Base-by-base conservation (phyloP, 495 filamentous ascomycete species). In the Pseudotulostoma volvatum region DNA sequence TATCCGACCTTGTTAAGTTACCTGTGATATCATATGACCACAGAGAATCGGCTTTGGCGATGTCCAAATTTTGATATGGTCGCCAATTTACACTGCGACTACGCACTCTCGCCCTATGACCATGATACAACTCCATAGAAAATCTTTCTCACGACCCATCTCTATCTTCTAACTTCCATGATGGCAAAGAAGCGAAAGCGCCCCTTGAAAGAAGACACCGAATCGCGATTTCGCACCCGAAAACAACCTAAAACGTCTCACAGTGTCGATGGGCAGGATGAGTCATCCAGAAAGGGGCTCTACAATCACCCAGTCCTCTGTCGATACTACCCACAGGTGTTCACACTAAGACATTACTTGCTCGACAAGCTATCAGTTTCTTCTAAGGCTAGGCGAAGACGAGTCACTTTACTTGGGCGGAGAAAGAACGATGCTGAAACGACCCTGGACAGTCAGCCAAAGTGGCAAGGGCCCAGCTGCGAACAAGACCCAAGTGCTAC, bases 261-360 rank as follows among this genome's bases (percentile, higher is more conserved):
- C 30, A 25, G 36, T 30, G 40, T 42, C 47, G 48, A 49, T 42
- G 49, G 44, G 37, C 40, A 18, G 23, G 13, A 41, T 30, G 40
- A 37, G n/a, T 32, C 30, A 21, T 31, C 44, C 36, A 18, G 35
- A 37, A 38, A 39, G 7, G 44, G 35, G 11, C 14, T 21, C 7
- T 14, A 65, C 38, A 57, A 66, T 18, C 79, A 85, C 57, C 74
- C 76, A 14, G 67, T 93, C 18, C 68, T 96, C 36, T 71, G 66
- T 33, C 67, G 74, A 43, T 92, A 82, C 61, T 94, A 93, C 58
- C 57, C 65, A 2, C 51, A 69, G 20, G 67, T 84, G 9, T 52
- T 74, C 23, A 76, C 79, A 0, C 58, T 96, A 36, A 75, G 85
- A 31, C 64, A 80, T 23, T 87, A 85, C 56, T 62, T 90, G 36